Evolutionary conservation across 2,329 filamentous ascomycete genomes (phyloP).

Genomic region (Colletotrichum karsti): DNA sequence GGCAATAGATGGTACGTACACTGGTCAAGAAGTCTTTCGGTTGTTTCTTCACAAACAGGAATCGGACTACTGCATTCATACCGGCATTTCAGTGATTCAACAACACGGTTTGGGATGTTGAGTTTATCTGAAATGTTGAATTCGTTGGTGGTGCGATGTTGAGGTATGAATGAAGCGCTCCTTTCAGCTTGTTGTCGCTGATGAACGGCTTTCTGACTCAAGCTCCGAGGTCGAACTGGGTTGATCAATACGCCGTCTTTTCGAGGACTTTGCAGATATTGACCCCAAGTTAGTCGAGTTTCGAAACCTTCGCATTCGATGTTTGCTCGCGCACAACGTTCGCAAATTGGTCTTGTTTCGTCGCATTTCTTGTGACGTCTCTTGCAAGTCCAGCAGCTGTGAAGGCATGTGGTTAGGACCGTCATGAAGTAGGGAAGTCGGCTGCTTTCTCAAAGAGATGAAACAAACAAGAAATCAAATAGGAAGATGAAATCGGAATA

Average conservation of each 20-base stretch:
- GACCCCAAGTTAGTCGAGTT: not conserved
- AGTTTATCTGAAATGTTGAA: too few species aligned
- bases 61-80: too few species aligned
- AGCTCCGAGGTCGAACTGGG: not conserved
- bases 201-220: not conserved
- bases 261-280: not conserved
- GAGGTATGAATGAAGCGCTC: not conserved
- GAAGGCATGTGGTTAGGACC: not conserved
- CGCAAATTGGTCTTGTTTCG: not conserved
- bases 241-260: not conserved
- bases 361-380: not conserved
- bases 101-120: too few species aligned
- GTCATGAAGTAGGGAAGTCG: not conserved
- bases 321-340: not conserved
- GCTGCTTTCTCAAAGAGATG: too few species aligned
- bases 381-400: not conserved
- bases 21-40: not conserved
- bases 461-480: too few species aligned
- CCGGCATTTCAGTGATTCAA: too few species aligned
- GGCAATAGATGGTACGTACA: not conserved
- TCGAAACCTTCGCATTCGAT: not conserved
- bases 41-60: not conserved
- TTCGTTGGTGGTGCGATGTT: too few species aligned
- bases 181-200: not conserved
- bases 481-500: too few species aligned